Conservation (phyloP, 2,329 filamentous ascomycete species). For the Xylariaceae sp. region DNA sequence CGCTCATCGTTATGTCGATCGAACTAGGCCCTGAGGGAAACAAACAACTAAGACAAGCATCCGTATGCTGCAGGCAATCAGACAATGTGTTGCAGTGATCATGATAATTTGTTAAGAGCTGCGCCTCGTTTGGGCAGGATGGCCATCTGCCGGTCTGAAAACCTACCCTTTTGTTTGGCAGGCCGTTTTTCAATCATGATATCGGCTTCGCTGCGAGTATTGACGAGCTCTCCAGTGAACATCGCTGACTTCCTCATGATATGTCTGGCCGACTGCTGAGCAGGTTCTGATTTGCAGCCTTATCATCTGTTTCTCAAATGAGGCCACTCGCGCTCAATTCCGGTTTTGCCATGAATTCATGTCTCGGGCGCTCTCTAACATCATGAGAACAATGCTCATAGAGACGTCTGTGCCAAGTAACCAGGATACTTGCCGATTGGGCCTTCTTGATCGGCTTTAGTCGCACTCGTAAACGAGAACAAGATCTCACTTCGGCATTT, state of each 20-base stretch:
- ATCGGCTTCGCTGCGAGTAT: too few relatives aligned
- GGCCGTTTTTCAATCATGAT: too few relatives aligned
- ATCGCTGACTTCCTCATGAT: not conserved
- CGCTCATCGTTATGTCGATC: too few relatives aligned
- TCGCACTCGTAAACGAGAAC: too few relatives aligned
- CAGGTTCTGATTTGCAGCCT: not conserved
- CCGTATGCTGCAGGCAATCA: too few relatives aligned
- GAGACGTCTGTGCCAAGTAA: not conserved
- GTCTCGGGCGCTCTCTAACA: not conserved
- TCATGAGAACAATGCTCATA: not conserved
- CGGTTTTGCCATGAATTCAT: not conserved
- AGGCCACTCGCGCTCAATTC: not conserved
- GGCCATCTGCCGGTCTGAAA: too few relatives aligned
- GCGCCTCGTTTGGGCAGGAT: too few relatives aligned
- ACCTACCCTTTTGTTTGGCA: too few relatives aligned
- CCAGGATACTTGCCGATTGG: not conserved
- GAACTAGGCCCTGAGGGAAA: too few relatives aligned
- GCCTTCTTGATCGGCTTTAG: not conserved
- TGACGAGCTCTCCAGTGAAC: not conserved
- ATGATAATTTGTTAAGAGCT: too few relatives aligned
- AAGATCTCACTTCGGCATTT: not conserved
- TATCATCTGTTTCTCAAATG: not conserved
- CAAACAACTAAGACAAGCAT: too few relatives aligned
- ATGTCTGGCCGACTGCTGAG: not conserved
- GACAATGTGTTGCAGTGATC: too few relatives aligned